Conservation (phyloP, 2,329 filamentous ascomycete genomes). For the Fusarium sp. region DNA sequence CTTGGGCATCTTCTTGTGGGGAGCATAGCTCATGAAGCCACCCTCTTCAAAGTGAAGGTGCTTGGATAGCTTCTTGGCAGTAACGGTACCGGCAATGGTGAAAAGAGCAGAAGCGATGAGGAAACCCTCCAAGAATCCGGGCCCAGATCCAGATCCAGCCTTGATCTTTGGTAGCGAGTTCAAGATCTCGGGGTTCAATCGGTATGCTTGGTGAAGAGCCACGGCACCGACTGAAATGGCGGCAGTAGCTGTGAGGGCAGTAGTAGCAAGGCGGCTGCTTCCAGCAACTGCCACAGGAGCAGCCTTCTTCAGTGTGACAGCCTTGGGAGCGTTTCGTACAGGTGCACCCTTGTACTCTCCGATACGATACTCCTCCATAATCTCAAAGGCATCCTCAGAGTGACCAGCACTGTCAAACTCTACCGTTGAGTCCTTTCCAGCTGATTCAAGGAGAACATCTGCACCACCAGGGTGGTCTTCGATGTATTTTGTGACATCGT, state of each 20-base stretch:
- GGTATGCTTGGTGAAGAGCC: conserved; percentile 28
- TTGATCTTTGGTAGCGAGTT: conserved; percentile 24
- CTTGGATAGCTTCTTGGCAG: conserved; percentile 49
- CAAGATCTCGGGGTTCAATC: conserved; percentile 23
- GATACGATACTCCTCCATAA: conserved; percentile 55
- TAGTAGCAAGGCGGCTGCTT: not conserved
- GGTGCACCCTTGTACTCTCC: conserved; percentile 54
- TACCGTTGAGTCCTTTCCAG: conserved; percentile 81
- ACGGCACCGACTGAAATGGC: conserved; percentile 25
- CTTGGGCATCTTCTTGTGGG: conserved; percentile 54
- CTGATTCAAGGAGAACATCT: conserved; percentile 81
- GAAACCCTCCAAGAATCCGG: conserved; percentile 31
- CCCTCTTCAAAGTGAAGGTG: conserved; percentile 48
- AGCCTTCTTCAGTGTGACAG: conserved; percentile 26
- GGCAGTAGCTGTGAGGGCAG: conserved; percentile 20
- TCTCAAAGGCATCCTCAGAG: conserved; percentile 69
- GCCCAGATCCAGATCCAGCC: conserved; percentile 12
- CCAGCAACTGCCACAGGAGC: conserved; percentile 30
- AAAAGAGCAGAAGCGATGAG: conserved; percentile 33
- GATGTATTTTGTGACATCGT: conserved; percentile 68
- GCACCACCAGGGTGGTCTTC: conserved; percentile 78
- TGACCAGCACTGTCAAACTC: conserved; percentile 88
- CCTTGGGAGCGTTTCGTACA: conserved; percentile 19
- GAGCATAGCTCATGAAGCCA: conserved; percentile 46
- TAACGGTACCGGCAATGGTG: conserved; percentile 49